Evolutionary conservation across 2,329 filamentous ascomycete genomes (phyloP).

Genomic region (Cladosporium sp.): DNA sequence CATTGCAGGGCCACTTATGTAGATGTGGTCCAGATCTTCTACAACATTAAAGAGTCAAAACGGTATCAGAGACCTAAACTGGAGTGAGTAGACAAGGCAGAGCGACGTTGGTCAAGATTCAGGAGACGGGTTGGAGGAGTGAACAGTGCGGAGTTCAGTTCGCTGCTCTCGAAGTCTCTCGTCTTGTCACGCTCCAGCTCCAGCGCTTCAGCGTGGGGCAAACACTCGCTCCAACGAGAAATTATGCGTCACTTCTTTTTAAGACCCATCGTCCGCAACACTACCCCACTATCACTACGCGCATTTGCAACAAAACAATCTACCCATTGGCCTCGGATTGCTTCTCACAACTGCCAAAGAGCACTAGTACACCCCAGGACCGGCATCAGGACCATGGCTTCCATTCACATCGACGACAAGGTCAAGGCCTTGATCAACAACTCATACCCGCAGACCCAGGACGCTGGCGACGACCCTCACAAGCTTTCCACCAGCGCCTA

Average conservation of each 20-base stretch:
- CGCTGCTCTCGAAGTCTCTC: not conserved
- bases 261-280: not conserved
- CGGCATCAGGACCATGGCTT: constrained; percentile 30
- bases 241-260: constrained; percentile 8
- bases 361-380: not conserved
- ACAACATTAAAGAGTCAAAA: not conserved
- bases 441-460: constrained; percentile 37
- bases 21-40: not conserved
- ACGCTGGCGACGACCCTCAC: constrained; percentile 33
- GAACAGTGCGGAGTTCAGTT: not conserved
- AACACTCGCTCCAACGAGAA: not conserved
- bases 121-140: not conserved
- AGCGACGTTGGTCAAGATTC: not conserved
- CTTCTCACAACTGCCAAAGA: not conserved
- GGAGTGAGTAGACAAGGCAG: not conserved
- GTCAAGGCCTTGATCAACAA: constrained; percentile 35
- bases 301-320: constrained; percentile 1
- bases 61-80: not conserved
- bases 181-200: not conserved
- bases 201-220: constrained; percentile 4
- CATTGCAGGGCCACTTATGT: not conserved
- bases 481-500: constrained; percentile 39
- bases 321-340: constrained; percentile 8
- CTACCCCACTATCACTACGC: constrained; percentile 11
- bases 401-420: constrained; percentile 34